phyloP scores from a whole-genome alignment of 2,329 filamentous ascomycete genomes.

The Emmonsiellopsis sp. region DNA sequence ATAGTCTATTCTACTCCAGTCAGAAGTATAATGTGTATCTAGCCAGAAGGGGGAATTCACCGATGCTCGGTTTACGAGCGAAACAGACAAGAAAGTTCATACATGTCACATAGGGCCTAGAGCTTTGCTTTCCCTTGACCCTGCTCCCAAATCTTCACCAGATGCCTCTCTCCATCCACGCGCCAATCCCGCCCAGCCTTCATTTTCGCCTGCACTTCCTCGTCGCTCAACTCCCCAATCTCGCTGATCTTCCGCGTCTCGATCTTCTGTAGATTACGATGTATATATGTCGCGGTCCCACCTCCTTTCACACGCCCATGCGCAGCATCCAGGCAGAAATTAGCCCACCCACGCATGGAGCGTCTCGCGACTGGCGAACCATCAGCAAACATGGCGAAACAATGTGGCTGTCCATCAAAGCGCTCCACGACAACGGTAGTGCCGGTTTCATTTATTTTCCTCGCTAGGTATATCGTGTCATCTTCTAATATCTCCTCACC shows the following conservation, averaged over 20 bases:
- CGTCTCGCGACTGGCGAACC: slow-evolving; percentile 36
- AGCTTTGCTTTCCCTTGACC: slow-evolving; percentile 19
- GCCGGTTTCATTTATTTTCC: slow-evolving; percentile 29
- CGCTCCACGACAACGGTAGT: slow-evolving; percentile 29
- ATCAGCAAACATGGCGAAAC: slow-evolving; percentile 48
- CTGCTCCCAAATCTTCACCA: slow-evolving; percentile 22
- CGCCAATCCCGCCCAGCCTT: slow-evolving; percentile 21
- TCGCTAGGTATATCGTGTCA: slow-evolving; percentile 30
- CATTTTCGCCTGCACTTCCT: slow-evolving; percentile 25
- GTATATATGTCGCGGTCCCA: slow-evolving; percentile 21
- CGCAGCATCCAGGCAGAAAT: slow-evolving; percentile 38
- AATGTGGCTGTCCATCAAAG: slow-evolving; percentile 39
- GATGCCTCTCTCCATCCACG: slow-evolving; percentile 24
- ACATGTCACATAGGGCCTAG: slow-evolving; percentile 6
- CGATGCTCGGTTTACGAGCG: neutral
- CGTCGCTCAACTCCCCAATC: slow-evolving; percentile 24
- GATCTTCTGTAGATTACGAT: slow-evolving; percentile 18
- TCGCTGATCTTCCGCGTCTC: slow-evolving; percentile 25
- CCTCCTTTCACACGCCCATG: slow-evolving; percentile 17
- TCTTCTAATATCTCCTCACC: slow-evolving; percentile 35
- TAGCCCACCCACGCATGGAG: slow-evolving; percentile 47
- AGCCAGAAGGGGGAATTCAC: too few species aligned
- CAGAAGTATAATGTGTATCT: too few species aligned
- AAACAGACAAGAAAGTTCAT: neutral
- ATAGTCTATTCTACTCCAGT: too few species aligned